Base-by-base conservation (phyloP, 805 yeast species). In the Nakazawaea siamensis region DNA sequence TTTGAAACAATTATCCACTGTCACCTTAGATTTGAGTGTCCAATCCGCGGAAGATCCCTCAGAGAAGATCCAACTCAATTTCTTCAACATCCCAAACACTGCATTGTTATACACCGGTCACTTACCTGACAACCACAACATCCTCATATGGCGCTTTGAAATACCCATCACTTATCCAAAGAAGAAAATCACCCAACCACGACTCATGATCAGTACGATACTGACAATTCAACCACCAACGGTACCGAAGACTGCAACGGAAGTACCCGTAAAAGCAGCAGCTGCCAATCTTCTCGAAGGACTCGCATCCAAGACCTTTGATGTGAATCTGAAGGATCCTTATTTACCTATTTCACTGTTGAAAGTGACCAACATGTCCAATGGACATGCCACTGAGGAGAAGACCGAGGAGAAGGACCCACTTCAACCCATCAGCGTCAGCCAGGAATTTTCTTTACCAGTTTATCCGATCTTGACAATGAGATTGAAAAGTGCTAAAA, bases 401-500 rank as follows among this genome's bases (percentile, higher is more conserved):
- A 18, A 16, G 16, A 20, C 12, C 17, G 12, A 6, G 12, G 17
- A n/a, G 17, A 26, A 27, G 23, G 11, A 16, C 6, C 27, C 29
- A 34, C 18, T 12, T 16, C 29, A 8, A 8, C 14, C 39, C 9
- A 18, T 32, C 3, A 2, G 24, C 5, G 14, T 37, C 13, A 27
- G 15, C 17, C 31, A 29, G n/a, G 27, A 32, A 18, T 37, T 19
- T 15, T 37, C 39, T 4, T 18, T 37, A 13, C 39, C 39, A 10
- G 36, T 32, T 11, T 32, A 27, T 6, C 39, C 39, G 14, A 32
- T 32, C 3, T 31, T 37, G 23, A 28, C 29, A 10, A 32, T 37
- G 39, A 21, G 35, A 11, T 32, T 37, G 26, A 37, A 37, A 28
- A 31, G 33, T 18, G 35, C 39, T 2, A 37, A 37, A 28, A n/a